Base-by-base conservation (phyloP, 1,139 yeast species). In the Debaryomyces psychrophilus region DNA sequence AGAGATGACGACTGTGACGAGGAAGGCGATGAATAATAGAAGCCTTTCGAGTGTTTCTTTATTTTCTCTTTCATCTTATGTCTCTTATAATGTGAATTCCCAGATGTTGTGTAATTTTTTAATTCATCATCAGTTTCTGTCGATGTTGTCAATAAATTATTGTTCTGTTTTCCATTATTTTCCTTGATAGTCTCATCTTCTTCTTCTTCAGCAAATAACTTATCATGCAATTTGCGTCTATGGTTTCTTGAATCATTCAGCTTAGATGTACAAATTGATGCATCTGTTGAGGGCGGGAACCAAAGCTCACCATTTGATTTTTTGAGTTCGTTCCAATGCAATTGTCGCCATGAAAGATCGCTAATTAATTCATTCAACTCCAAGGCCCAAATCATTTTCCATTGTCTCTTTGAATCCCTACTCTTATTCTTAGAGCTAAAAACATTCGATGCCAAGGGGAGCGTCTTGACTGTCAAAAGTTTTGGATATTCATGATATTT, bases 331-430 rank as follows among this genome's bases (percentile, higher is more conserved):
- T 76, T 69, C 83, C 88, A 82, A 57, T 85, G 86, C n/a, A 69
- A 64, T 7, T 76, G 68, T 54, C 92, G 72, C 93, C 95, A 88
- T 0, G 77, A 67, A 20, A 75, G 52, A 60, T 89, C 96, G 43
- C 79, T 75, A 7, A 81, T 66, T 31, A 77, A 62, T 58, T 89
- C 96, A 44, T 80, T 71, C 39, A 85, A 64, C 45, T 83, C 87
- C 2, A 88, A 76, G 36, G 85, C 82, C 96, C 96, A 89, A 4
- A 73, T 43, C 65, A 69, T 65, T 50, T 62, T 62, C 76, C 76
- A 71, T 9, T 57, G 62, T 42, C 56, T 61, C 31, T 56, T 63
- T 26, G 71, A 56, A 15, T 59, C 61, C 44, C 57, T 53, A 9
- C 46, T 41, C 9, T 48, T 45, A 44, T 62, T 64, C 41, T 68